Percentiles rank a stretch among this genome's conserved stretches.
phyloP scores from a whole-genome alignment of 2,329 filamentous ascomycete genomes.

The Fusarium sp. region DNA sequence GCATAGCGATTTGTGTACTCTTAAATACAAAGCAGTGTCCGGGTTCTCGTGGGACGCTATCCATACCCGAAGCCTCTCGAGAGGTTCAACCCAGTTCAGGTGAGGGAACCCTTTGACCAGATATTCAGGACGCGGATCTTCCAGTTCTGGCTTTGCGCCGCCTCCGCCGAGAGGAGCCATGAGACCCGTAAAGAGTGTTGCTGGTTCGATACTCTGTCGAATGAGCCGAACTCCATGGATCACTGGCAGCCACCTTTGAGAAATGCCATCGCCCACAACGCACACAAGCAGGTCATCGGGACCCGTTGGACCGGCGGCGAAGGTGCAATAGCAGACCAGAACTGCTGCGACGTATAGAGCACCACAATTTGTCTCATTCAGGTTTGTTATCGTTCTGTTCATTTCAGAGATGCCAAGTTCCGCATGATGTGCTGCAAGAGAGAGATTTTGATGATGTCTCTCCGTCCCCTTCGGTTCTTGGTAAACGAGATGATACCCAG shows the following conservation, averaged over 20 bases:
- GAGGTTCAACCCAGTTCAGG: conserved; percentile 42
- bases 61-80: conserved; percentile 42
- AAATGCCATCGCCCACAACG: conserved; percentile 37
- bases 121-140: conserved; percentile 43
- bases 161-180: conserved; percentile 43
- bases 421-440: conserved; percentile 45
- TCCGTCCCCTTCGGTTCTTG: conserved; percentile 39
- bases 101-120: conserved; percentile 38
- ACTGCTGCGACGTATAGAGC: conserved; percentile 48
- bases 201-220: conserved; percentile 44
- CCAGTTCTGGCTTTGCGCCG: conserved; percentile 13
- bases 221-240: conserved; percentile 47
- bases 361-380: conserved; percentile 48
- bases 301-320: conserved; percentile 49
- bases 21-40: conserved; percentile 45
- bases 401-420: conserved; percentile 46
- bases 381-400: conserved; percentile 39
- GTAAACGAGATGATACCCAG: conserved; percentile 47
- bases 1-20: conserved; percentile 39
- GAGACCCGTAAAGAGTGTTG: conserved; percentile 47
- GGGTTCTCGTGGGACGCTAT: conserved; percentile 42
- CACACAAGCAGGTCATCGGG: conserved; percentile 49
- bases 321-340: conserved; percentile 49
- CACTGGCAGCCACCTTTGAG: conserved; percentile 45
- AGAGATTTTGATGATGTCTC: conserved; percentile 30